phyloP scores from a whole-genome alignment of 208 protist species.

The Naegleria fowleri region DNA sequence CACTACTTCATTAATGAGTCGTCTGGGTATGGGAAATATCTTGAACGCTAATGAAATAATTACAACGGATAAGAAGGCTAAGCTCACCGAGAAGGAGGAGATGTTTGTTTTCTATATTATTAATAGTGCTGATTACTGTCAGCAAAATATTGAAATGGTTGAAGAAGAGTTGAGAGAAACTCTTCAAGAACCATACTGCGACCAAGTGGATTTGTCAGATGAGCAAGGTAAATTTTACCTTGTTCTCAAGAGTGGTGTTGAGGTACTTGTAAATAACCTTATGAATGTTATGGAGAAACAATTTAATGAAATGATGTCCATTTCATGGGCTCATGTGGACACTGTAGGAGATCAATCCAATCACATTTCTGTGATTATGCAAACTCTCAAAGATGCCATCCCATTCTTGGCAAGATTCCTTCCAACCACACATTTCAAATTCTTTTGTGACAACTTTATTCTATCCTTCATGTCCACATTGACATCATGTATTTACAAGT shows the following conservation, averaged over 20 bases:
- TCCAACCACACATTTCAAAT: not conserved
- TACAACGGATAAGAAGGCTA: not conserved
- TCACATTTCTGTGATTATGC: not conserved
- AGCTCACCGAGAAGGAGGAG: not conserved
- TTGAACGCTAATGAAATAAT: not conserved
- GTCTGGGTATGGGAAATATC: not conserved
- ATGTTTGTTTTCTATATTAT: conserved; percentile 14
- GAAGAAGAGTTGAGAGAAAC: not conserved
- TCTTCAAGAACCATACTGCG: not conserved
- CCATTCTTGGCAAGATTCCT: not conserved
- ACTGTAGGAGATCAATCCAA: not conserved
- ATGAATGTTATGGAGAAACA: not conserved
- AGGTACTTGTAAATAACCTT: not conserved
- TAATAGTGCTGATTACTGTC: not conserved
- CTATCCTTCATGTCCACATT: not conserved
- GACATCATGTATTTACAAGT: not conserved
- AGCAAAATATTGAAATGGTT: conserved; percentile 7
- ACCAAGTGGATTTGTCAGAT: conserved; percentile 1
- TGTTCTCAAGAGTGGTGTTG: not conserved
- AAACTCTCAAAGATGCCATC: not conserved
- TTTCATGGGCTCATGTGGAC: not conserved
- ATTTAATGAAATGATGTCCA: not conserved
- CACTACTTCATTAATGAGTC: not conserved
- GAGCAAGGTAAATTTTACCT: conserved; percentile 8
- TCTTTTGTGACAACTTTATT: conserved; percentile 14